phyloP scores from a whole-genome alignment of 345 rosid species.

The Excoecaria agallocha region DNA sequence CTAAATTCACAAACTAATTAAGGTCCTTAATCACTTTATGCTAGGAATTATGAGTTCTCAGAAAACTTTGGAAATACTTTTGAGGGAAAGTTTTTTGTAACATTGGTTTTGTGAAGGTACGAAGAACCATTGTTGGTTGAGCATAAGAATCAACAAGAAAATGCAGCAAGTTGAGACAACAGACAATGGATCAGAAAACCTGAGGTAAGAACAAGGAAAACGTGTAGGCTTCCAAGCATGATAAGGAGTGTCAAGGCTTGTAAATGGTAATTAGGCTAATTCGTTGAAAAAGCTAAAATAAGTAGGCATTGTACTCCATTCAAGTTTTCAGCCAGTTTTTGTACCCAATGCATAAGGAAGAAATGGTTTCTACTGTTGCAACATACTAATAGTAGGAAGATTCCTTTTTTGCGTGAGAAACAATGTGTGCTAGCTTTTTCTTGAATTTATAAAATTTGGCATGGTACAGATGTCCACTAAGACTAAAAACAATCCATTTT shows the following conservation, averaged over 20 bases:
- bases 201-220: not conserved
- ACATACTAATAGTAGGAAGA: no score
- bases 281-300: not conserved
- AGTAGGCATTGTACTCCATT: not conserved
- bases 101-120: not conserved
- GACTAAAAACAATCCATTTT: not conserved
- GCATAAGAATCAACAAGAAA: not conserved
- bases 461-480: not conserved
- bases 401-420: not conserved
- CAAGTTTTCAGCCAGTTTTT: not conserved
- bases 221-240: not conserved
- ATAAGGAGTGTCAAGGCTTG: not conserved
- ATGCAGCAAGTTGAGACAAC: no score
- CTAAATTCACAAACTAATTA: not conserved
- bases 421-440: not conserved
- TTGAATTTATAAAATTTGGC: no score
- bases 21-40: not conserved
- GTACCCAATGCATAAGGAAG: no score
- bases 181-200: not conserved
- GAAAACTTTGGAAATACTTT: not conserved
- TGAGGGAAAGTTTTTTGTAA: not conserved
- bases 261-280: not conserved
- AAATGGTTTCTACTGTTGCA: no score
- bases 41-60: not conserved
- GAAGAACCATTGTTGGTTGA: not conserved